phyloP scores from a whole-genome alignment of 2,329 filamentous ascomycete species.

The Pseudogymnoascus sp. region DNA sequence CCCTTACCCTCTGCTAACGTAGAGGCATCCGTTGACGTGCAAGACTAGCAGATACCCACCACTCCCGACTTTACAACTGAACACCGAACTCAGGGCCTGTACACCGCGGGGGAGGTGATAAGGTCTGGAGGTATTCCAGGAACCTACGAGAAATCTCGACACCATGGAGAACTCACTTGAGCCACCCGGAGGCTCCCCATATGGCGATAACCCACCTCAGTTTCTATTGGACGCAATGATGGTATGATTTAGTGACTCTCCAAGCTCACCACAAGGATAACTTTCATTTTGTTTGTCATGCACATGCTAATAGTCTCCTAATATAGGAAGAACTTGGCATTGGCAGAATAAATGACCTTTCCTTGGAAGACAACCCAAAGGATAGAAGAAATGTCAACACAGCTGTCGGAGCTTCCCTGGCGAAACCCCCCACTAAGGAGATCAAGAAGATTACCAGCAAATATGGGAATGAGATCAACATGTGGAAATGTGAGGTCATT shows the following conservation, averaged over 20 bases:
- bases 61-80: not conserved
- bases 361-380: slow-evolving; percentile 21
- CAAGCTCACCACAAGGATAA: no score
- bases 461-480: not conserved
- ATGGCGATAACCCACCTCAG: not conserved
- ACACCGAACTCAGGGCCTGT: not conserved
- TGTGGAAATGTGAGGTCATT: not conserved
- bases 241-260: not conserved
- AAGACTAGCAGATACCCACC: not conserved
- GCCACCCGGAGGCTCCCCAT: not conserved
- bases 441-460: slow-evolving; percentile 1
- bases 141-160: not conserved
- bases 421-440: not conserved
- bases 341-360: slow-evolving; percentile 24
- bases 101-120: no score
- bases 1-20: not conserved
- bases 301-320: not conserved
- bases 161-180: not conserved
- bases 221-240: slow-evolving; percentile 1
- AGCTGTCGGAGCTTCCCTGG: not conserved
- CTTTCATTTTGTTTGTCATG: not conserved
- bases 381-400: not conserved
- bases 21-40: not conserved
- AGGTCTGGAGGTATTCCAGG: not conserved
- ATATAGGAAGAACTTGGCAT: slow-evolving; percentile 29